Evolutionary conservation across 805 yeast genomes (phyloP), one percentile per base, ranked within the genome.

Genomic region (Candida maesae): DNA sequence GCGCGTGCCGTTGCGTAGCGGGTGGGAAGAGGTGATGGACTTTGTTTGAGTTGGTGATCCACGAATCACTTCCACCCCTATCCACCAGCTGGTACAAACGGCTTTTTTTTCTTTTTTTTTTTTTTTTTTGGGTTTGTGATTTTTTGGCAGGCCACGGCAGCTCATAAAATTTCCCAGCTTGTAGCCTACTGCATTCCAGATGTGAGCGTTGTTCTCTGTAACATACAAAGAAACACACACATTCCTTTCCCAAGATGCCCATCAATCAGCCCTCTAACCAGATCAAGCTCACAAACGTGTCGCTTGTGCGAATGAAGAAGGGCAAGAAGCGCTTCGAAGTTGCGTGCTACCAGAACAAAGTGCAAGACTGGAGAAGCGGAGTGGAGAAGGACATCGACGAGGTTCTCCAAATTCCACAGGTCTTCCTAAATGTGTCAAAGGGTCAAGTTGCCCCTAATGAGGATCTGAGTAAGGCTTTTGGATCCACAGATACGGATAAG

Each of bases 331-430:
- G 96, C 50, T 93, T 89, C 54, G 99, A 93, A 63, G 76, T 93
- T 33, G 98, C 98, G 0, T 93, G 99, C 58, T 93, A 93, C 61
- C 96, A 87, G 58, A 93, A 93, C 56, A 93, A 93, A 59, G 96
- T 93, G 5, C 98, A 91, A 61, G 99, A 93, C 61, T 93, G 89
- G 79, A 73, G 97, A 52, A 74, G 77, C 46, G 85, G 84, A 44
- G 79, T 86, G 60, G 99, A 93, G 58, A 91, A 87, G 52, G 96
- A 93, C 59, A 61, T 93, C 8, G 98, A 93, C 65, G 99, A 93
- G 59, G 99, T 93, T 3, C 68, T 93, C 27, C 99, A 93, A 61
- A 88, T 93, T 39, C 96, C 89, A n/a, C 96, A 85, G 61, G 95
- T 93, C 1, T 93, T 93, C 56, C 60, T 79, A 26, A 93, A 93